Evolutionary conservation across 2,329 filamentous ascomycete species (phyloP).

Genomic region (Penicillium expansum): DNA sequence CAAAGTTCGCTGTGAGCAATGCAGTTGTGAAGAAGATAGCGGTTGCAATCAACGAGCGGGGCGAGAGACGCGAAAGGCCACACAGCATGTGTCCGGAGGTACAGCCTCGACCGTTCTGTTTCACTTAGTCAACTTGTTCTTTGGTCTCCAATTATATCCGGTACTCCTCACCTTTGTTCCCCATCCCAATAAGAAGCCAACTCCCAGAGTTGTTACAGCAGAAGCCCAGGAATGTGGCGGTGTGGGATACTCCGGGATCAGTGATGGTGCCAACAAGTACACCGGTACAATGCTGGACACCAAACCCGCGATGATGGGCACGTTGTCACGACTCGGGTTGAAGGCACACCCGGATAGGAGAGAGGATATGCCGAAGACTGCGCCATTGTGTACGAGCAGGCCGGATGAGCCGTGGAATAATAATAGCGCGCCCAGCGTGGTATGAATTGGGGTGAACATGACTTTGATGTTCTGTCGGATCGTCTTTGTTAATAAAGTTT

Average conservation of each 20-base stretch:
- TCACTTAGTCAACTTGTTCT: neutral
- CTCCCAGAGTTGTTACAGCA: conserved; percentile 39
- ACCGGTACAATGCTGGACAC: conserved; percentile 45
- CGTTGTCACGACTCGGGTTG: conserved; percentile 41
- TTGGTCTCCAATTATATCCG: neutral
- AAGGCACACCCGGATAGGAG: conserved; percentile 45
- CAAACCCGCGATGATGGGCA: conserved; percentile 49
- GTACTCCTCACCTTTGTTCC: conserved; percentile 49
- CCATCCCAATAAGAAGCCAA: conserved; percentile 50
- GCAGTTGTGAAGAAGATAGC: conserved; percentile 45
- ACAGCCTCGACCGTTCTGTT: conserved; percentile 50
- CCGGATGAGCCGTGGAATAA: conserved; percentile 51
- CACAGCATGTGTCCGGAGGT: conserved; percentile 58
- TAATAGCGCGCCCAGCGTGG: conserved; percentile 50
- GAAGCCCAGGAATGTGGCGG: conserved; percentile 35
- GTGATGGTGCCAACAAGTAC: conserved; percentile 43
- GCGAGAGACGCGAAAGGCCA: conserved; percentile 50
- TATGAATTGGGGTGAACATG: conserved; percentile 56
- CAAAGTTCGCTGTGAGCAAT: conserved; percentile 44
- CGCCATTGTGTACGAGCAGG: conserved; percentile 52
- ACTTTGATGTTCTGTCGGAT: neutral
- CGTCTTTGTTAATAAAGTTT: conserved; percentile 8
- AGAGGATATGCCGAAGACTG: conserved; percentile 51
- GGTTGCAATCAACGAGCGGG: conserved; percentile 50
- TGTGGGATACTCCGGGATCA: conserved; percentile 45